These are phyloP conservation scores for Pinus albicaulis DNA, from an alignment of 75 land plant species.

Conservation along the genomic window DNA sequence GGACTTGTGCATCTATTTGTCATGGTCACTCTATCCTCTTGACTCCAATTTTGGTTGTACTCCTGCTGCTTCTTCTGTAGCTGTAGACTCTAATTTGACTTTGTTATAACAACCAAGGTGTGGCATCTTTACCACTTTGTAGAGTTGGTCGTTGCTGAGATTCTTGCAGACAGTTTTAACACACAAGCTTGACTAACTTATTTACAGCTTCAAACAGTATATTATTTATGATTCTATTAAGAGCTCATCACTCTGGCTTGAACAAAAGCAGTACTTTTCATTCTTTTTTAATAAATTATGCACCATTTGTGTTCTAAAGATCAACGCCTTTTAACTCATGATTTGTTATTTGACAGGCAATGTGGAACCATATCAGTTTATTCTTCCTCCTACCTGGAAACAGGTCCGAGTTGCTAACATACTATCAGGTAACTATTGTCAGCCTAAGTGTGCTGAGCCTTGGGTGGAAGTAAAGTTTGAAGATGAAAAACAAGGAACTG, in stretches of 20 bases:
- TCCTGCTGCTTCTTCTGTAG: not conserved
- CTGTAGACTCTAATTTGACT: not conserved
- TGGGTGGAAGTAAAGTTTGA: conserved; percentile 99
- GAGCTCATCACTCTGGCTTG: not conserved
- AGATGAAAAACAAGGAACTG: conserved; percentile 80
- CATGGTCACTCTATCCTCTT: not conserved
- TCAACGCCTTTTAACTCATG: conserved; percentile 4
- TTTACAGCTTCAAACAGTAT: not conserved
- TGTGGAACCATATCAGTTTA: conserved; percentile 90
- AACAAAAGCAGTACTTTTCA: not conserved
- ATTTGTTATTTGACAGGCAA: conserved; percentile 66
- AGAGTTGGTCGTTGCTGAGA: not conserved
- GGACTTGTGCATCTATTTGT: not conserved
- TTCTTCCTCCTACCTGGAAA: conserved; percentile 95
- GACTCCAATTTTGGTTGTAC: not conserved
- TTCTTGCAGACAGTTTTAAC: not conserved
- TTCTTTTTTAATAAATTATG: not conserved
- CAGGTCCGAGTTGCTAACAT: conserved; percentile 89
- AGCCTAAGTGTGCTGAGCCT: conserved; percentile 99
- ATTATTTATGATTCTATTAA: not conserved
- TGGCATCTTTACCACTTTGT: not conserved
- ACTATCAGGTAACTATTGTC: conserved; percentile 97
- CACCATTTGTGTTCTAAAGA: not conserved
- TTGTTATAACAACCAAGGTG: not conserved
- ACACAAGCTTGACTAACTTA: not conserved